Percentiles rank a stretch among this genome's conserved stretches.
Conservation (phyloP, 257 asterid genomes). For the Forsythia viridissima region DNA sequence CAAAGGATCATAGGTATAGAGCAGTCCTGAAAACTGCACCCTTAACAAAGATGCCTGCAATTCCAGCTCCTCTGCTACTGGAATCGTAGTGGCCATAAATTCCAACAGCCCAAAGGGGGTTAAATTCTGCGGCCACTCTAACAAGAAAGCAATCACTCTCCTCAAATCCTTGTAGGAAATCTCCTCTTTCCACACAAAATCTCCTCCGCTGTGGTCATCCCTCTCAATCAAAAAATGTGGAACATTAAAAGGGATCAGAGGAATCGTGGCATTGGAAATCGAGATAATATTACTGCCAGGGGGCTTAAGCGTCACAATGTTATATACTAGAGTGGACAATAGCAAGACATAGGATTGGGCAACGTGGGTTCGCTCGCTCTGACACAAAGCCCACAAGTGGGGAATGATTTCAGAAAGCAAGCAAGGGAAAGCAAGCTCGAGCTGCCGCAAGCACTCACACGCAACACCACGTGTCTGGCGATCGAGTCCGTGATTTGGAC, state of each 20-base stretch:
- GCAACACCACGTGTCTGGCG: slow-evolving; percentile 80
- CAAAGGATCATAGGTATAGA: slow-evolving; percentile 77
- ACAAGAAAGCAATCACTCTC: slow-evolving; percentile 76
- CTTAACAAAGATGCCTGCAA: slow-evolving; percentile 86
- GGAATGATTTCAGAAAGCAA: slow-evolving; percentile 66
- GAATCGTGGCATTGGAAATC: slow-evolving; percentile 49
- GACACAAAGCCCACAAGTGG: slow-evolving; percentile 74
- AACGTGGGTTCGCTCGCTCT: slow-evolving; percentile 86
- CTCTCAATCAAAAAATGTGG: slow-evolving; percentile 56
- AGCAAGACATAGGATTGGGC: slow-evolving; percentile 68
- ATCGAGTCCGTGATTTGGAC: slow-evolving; percentile 87
- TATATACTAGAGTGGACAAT: slow-evolving; percentile 49
- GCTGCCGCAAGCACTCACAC: slow-evolving; percentile 87
- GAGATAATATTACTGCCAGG: slow-evolving; percentile 35
- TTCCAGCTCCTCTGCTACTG: slow-evolving; percentile 73
- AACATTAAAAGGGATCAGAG: slow-evolving; percentile 72
- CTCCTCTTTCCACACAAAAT: slow-evolving; percentile 54
- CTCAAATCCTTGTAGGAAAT: slow-evolving; percentile 63
- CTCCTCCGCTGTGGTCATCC: slow-evolving; percentile 24
- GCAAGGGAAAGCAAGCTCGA: slow-evolving; percentile 83
- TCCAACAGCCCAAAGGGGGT: slow-evolving; percentile 77
- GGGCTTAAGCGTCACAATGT: slow-evolving; percentile 56
- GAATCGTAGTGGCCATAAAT: slow-evolving; percentile 61
- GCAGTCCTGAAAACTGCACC: slow-evolving; percentile 84
- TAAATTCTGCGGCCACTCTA: slow-evolving; percentile 71